Conservation (phyloP, 2,329 filamentous ascomycete genomes). For the Penicillium olsonii region DNA sequence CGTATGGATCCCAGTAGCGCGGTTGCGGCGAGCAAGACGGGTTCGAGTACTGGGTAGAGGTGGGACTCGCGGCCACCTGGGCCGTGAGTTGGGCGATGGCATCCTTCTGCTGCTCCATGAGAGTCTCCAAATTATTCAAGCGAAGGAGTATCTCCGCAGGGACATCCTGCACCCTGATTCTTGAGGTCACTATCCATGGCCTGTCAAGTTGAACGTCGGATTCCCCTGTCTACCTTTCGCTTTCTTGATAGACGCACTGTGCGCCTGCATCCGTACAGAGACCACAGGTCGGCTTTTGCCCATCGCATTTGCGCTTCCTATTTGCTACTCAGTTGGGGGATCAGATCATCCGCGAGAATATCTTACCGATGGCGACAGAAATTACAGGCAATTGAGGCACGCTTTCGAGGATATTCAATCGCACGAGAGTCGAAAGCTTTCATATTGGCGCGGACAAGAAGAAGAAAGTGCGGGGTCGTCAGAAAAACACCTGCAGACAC, state of each 20-base stretch:
- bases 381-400: conserved; percentile 19
- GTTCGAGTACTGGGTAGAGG: neutral
- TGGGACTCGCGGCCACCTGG: conserved; percentile 4
- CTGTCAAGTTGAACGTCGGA: neutral
- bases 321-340: neutral
- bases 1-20: conserved; percentile 7
- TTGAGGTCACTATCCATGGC: conserved; percentile 4
- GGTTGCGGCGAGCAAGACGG: neutral
- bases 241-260: conserved; percentile 21
- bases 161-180: conserved; percentile 11
- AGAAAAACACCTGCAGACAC: neutral
- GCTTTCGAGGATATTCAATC: conserved; percentile 20
- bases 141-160: conserved; percentile 17
- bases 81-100: conserved; percentile 13
- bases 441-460: conserved; percentile 5
- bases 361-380: conserved; percentile 23
- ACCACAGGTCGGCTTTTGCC: conserved; percentile 18
- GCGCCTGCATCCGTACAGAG: conserved; percentile 19
- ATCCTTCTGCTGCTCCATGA: conserved; percentile 19
- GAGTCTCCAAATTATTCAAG: conserved; percentile 15
- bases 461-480: conserved; percentile 10
- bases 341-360: neutral
- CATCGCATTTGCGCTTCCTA: conserved; percentile 23
- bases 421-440: conserved; percentile 7
- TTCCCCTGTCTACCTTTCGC: conserved; percentile 14